Base-by-base conservation (phyloP, 805 yeast species). In the Candida ortonii region DNA sequence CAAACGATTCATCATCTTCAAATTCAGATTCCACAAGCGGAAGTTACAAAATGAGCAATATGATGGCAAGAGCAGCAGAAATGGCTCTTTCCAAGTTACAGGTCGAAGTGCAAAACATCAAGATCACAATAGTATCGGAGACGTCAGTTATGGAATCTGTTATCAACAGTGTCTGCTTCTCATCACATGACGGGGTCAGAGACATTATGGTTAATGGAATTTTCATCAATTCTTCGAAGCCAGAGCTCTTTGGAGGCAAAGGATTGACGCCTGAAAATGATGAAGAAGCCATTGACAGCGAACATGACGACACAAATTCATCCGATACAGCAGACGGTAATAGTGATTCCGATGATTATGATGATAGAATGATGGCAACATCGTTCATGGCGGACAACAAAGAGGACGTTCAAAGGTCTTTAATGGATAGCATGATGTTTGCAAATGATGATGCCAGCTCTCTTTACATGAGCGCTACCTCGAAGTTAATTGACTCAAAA, bases 381-480 rank as follows among this genome's bases (percentile, higher is more conserved):
- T 55, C 65, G 0, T 51, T 63, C 21, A 42, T 61, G 45, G 56
- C 53, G 4, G 52, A 53, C 16, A 46, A 39, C 24, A 50, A 48
- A 30, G 50, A 53, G 8, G 58, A 56, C 13, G 55, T 68, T 52
- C 56, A 42, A 11, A 37, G 38, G 9, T 57, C 60, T 2, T 51
- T 79, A 37, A 55, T 69, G 54, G 71, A 70, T 22, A 80, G 87
- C 47, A 70, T 76, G 61, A 64, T 78, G 22, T 80, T 79, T 51
- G 77, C 90, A 1, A 80, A 76, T 34, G 78, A 73, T 32, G 83
- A 80, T 36, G 82, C 85, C 1, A 70, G 77, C 29, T 78, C 88
- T 3, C 70, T 85, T 13, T 86, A 84, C 52, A 78, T 84, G 89
- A 84, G 94, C 57, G 94, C 95, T 2, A 66, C 81, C 8, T 77